Evolutionary conservation across 1,139 yeast genomes (phyloP), one percentile per base, ranked within the genome.

Genomic region (Pichia norvegensis): DNA sequence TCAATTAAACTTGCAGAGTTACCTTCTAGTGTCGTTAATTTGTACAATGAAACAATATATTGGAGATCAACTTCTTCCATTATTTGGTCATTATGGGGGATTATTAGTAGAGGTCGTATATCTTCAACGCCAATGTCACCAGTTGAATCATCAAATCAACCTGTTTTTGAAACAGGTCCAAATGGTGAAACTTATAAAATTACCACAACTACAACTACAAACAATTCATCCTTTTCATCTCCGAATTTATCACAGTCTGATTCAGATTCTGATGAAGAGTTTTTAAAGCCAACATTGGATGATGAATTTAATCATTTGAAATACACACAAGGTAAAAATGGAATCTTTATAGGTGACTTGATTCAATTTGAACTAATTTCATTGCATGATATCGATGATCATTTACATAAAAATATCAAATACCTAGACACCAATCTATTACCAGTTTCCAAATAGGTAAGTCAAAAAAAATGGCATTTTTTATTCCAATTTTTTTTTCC

Each of bases 31-130:
- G 81, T 82, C 31, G 74, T 72, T 45, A 64, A 69, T 41, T 62
- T 87, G 39, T 77, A 76, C 59, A 78, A 81, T 55, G 85, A 85
- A 52, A 74, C 81, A 38, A 67, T 79, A 9, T 71, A 72, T 46
- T 92, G 97, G 96, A 75, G 97, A 57, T 78, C 94, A 1, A 70
- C 87, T 0, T 94, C 79, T 17, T 84, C 83, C 46, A 70, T 86
- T 5, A 78, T 75, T 60, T 92, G 98, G 98, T 74, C 84, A 25
- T 62, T 88, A 25, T 92, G 98, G 98, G 97, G 95, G 0, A 72
- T 92, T 46, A 77, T 92, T 39, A 56, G 58, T 29, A 54, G 48
- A 33, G 65, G 63, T 21, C 42, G 59, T 2, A 44, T 52, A 13
- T 16, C 23, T 2, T 13, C 22, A 20, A 37, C 31, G 14, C 31